These are phyloP conservation scores for Hanseniaspora lindneri DNA, from an alignment of 805 yeast species.

Conservation along the genomic window DNA sequence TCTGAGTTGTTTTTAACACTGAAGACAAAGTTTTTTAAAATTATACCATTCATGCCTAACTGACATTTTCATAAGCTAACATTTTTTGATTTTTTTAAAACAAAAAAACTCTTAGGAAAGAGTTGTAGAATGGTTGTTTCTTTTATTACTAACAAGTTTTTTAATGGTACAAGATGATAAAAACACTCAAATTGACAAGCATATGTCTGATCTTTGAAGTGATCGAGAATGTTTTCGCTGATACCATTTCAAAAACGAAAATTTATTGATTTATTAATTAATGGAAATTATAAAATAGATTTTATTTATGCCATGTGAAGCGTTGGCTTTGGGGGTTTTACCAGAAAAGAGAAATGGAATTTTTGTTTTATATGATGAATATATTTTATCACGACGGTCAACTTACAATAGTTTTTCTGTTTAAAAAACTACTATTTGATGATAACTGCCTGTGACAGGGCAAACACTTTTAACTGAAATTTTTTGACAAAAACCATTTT, in stretches of 20 bases:
- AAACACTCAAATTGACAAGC: constrained; percentile 69
- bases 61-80: constrained; percentile 31
- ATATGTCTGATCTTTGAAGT: constrained; percentile 70
- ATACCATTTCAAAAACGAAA: constrained; percentile 20
- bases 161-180: constrained; percentile 57
- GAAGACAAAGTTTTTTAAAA: constrained; percentile 64
- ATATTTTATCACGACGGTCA: constrained; percentile 62
- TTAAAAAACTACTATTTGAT: constrained; percentile 41
- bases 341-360: background rate
- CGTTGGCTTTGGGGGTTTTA: constrained; percentile 5
- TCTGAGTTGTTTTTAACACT: constrained; percentile 86
- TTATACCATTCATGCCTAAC: constrained; percentile 91
- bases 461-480: constrained; percentile 26
- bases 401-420: constrained; percentile 42
- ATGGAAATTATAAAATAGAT: background rate
- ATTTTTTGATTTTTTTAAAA: constrained; percentile 1
- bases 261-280: constrained; percentile 12
- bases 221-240: constrained; percentile 20
- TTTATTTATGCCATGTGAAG: constrained; percentile 8
- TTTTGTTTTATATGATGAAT: constrained; percentile 37
- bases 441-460: constrained; percentile 79
- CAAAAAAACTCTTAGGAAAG: constrained; percentile 13
- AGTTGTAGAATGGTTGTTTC: constrained; percentile 18
- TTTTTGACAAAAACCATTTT: background rate
- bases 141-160: constrained; percentile 15